Percentiles rank a stretch among this genome's conserved stretches.
These are phyloP conservation scores for Rhizopus delemar DNA, from an alignment of 371 early-diverging fungal genomes.

Conservation along the genomic window DNA sequence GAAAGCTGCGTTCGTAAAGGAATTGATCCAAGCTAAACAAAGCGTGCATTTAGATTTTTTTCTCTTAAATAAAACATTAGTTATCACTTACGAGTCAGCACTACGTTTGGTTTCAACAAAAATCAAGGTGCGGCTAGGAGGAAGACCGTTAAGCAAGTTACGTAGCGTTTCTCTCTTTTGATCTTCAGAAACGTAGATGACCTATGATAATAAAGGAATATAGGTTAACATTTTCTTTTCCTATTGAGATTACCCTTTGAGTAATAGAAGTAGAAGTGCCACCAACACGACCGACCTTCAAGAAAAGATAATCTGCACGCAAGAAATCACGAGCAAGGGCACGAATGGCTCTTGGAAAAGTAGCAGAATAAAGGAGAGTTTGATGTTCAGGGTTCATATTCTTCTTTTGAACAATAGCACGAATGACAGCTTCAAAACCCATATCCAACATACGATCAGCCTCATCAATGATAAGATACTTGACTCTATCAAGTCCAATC, in stretches of 20 bases:
- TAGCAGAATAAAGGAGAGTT: conserved; percentile 98
- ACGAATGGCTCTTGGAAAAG: conserved; percentile 95
- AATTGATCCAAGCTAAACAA: conserved; percentile 61
- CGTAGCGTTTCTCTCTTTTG: conserved; percentile 45
- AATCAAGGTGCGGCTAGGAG: conserved; percentile 69
- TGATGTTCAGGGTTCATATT: conserved; percentile 76
- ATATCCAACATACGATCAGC: conserved; percentile 99
- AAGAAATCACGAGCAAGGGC: conserved; percentile 89
- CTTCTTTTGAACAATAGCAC: conserved; percentile 92
- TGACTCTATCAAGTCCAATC: conserved; percentile 79
- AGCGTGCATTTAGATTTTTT: background rate
- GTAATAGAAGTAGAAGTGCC: conserved; percentile 56
- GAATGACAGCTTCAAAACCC: conserved; percentile 97
- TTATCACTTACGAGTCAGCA: conserved; percentile 61
- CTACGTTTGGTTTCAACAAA: conserved; percentile 82
- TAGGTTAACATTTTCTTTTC: conserved; percentile 1
- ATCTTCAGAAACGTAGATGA: conserved; percentile 49
- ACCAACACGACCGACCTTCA: conserved; percentile 58
- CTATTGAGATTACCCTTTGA: conserved; percentile 31
- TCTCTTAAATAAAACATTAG: background rate
- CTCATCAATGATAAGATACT: conserved; percentile 97
- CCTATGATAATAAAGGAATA: background rate
- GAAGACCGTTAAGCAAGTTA: conserved; percentile 33
- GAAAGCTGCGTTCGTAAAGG: conserved; percentile 65
- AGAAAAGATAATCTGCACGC: conserved; percentile 61